Evolutionary conservation across 768 basidiomycete species (phyloP).

Genomic region (Clathrus columnatus): DNA sequence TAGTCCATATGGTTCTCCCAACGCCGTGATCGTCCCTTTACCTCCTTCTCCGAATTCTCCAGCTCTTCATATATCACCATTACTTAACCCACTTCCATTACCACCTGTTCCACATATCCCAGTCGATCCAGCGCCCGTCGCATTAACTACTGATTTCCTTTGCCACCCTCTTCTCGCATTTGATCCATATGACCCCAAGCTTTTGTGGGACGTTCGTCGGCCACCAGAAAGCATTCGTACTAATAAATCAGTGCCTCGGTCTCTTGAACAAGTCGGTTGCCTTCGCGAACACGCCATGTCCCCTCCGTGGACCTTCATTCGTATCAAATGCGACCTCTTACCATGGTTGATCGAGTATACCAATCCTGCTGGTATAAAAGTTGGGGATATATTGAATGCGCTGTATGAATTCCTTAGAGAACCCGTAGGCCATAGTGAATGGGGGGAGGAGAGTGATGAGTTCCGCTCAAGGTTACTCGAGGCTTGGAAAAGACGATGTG

Average conservation of each 20-base stretch:
- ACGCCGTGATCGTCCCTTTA: not conserved
- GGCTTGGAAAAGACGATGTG: constrained; percentile 4
- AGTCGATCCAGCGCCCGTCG: not conserved
- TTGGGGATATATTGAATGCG: constrained; percentile 3
- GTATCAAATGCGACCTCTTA: not conserved
- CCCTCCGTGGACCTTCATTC: constrained; percentile 10
- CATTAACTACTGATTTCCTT: constrained; percentile 1
- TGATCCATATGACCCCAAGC: constrained; percentile 1
- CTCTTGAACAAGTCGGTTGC: not conserved
- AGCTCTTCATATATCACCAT: not conserved
- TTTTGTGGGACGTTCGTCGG: constrained; percentile 5
- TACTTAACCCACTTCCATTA: not conserved
- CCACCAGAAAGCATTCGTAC: constrained; percentile 1
- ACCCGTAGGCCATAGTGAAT: not conserved
- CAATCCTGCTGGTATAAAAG: constrained; percentile 1
- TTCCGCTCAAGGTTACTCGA: constrained; percentile 4
- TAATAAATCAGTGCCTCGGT: not conserved
- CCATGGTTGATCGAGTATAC: constrained; percentile 5
- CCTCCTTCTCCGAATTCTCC: constrained; percentile 2
- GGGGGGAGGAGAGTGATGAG: not conserved
- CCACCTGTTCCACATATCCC: constrained; percentile 4
- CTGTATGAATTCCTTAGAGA: constrained; percentile 1
- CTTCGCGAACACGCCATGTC: constrained; percentile 3
- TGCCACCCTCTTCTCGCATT: constrained; percentile 6
- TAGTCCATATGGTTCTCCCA: not conserved